These are phyloP conservation scores for Atkinsonella hypoxylon DNA, from an alignment of 2,329 filamentous ascomycete species.

Conservation along the genomic window DNA sequence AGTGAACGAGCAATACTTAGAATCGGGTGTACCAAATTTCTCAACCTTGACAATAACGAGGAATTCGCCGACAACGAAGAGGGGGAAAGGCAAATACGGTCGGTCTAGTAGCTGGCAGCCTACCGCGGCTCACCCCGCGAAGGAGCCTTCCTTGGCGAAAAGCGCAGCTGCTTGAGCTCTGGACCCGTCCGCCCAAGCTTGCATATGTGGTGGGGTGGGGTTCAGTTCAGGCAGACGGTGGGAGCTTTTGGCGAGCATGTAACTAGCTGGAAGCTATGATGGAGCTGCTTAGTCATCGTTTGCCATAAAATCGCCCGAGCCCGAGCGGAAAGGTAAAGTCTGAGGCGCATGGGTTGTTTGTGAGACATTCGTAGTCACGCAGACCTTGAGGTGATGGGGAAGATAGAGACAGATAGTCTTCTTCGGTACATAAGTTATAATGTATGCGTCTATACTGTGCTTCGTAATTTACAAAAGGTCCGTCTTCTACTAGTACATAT, in stretches of 20 bases:
- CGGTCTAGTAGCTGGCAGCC: not conserved
- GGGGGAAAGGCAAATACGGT: not conserved
- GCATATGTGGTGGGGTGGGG: not conserved
- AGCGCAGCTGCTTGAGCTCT: not conserved
- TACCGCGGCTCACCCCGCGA: not conserved
- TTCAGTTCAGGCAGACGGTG: not conserved
- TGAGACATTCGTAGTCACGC: not conserved
- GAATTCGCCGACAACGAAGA: not conserved
- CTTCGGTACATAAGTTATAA: not conserved
- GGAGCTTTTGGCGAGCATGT: not conserved
- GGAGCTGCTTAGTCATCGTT: not conserved
- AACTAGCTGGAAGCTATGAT: not conserved
- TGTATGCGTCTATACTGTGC: not conserved
- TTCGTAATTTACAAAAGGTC: not conserved
- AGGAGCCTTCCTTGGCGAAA: not conserved
- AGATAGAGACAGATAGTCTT: not conserved
- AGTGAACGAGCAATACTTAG: no score
- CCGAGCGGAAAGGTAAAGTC: not conserved
- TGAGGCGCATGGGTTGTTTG: not conserved
- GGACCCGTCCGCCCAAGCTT: no score
- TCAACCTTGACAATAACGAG: not conserved
- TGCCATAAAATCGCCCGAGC: not conserved
- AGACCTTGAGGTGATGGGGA: not conserved
- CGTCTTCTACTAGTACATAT: conserved; percentile 1
- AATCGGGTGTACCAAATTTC: no score